phyloP scores from a whole-genome alignment of 1,139 yeast genomes.

The Geotrichum bryndzae region DNA sequence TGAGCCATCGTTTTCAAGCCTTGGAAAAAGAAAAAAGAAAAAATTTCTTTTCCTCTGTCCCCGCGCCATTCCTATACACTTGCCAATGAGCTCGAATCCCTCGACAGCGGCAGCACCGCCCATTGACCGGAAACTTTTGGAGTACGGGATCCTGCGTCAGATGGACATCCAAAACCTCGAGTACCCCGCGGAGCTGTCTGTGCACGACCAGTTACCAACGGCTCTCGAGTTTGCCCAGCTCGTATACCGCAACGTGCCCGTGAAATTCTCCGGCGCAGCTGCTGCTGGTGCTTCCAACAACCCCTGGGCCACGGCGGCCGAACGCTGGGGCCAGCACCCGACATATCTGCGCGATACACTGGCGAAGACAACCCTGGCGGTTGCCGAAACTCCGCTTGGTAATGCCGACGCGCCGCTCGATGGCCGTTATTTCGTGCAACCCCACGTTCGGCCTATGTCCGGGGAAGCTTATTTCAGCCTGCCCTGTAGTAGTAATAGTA shows the following conservation, averaged over 20 bases:
- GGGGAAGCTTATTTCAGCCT: constrained; percentile 27
- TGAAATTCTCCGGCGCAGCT: constrained; percentile 15
- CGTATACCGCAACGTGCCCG: constrained; percentile 25
- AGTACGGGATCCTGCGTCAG: constrained; percentile 24
- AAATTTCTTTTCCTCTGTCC: not conserved
- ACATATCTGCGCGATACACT: constrained; percentile 21
- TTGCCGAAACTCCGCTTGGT: constrained; percentile 38
- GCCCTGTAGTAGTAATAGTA: constrained; percentile 1
- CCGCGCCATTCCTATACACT: not conserved
- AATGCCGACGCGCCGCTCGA: constrained; percentile 38
- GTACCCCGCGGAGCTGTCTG: constrained; percentile 22
- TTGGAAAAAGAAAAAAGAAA: too few relatives aligned
- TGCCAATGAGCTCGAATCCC: not conserved
- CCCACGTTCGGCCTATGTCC: constrained; percentile 27
- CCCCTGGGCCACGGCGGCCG: constrained; percentile 13
- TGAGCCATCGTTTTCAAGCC: too few relatives aligned
- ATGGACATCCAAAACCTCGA: constrained; percentile 28
- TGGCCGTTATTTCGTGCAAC: constrained; percentile 33
- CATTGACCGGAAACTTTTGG: constrained; percentile 9
- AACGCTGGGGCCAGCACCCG: constrained; percentile 20
- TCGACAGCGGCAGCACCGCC: not conserved
- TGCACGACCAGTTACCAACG: constrained; percentile 8
- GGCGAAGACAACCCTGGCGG: constrained; percentile 22
- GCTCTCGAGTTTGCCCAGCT: constrained; percentile 20
- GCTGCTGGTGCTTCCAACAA: not conserved